These are phyloP conservation scores for Acanthochlamys bracteata DNA, from an alignment of 106 monocot species.

Conservation along the genomic window DNA sequence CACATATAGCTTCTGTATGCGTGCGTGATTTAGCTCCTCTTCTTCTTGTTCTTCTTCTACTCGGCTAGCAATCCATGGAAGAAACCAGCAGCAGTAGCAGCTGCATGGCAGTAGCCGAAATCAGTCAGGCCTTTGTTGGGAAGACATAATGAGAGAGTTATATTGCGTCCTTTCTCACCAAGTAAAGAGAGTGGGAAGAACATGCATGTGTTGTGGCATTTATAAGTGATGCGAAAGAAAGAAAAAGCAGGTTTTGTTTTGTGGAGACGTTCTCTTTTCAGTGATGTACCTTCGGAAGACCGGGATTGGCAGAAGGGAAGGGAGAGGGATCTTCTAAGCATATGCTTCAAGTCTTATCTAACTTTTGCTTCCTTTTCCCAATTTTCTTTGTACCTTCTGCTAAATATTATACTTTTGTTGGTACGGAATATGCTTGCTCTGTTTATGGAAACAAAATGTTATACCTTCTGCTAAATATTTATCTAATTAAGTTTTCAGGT, in stretches of 20 bases:
- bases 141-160: background rate
- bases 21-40: too few relatives aligned
- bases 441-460: too few relatives aligned
- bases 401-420: background rate
- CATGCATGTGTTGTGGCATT: background rate
- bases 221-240: background rate
- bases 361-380: background rate
- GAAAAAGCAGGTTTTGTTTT: too few relatives aligned
- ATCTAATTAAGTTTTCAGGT: too few relatives aligned
- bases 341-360: background rate
- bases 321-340: background rate
- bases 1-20: too few relatives aligned
- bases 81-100: background rate
- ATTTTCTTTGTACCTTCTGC: background rate
- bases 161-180: background rate
- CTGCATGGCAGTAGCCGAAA: background rate
- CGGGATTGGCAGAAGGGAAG: background rate
- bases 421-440: too few relatives aligned
- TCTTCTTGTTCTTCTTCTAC: too few relatives aligned
- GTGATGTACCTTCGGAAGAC: background rate
- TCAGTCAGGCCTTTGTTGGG: background rate
- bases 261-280: background rate
- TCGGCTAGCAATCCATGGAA: too few relatives aligned
- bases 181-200: background rate
- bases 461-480: too few relatives aligned